Conservation (phyloP, 768 basidiomycete species). For the Xerocomellus chrysenteron region DNA sequence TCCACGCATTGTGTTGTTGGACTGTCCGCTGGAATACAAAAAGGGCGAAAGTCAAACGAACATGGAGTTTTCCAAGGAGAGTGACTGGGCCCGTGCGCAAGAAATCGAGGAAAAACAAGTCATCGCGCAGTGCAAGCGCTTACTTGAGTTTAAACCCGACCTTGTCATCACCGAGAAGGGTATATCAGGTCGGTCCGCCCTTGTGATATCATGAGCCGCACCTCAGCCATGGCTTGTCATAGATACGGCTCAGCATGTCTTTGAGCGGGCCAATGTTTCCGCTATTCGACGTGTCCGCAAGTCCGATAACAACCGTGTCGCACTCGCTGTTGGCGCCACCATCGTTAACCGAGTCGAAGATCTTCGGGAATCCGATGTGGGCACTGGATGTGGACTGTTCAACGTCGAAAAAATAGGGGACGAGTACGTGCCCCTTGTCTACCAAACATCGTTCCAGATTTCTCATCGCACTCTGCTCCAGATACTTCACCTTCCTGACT, state of each 20-base stretch:
- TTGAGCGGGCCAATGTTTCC: conserved; percentile 86
- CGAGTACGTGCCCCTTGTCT: conserved; percentile 49
- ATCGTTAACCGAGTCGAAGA: conserved; percentile 98
- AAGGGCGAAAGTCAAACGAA: conserved; percentile 99
- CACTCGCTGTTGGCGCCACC: conserved; percentile 91
- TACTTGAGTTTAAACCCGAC: conserved; percentile 94
- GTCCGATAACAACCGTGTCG: conserved; percentile 98
- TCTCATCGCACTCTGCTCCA: conserved; percentile 25
- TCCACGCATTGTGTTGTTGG: conserved; percentile 85
- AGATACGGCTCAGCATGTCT: conserved; percentile 93
- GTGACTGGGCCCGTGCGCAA: conserved; percentile 89
- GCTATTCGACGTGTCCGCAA: conserved; percentile 96
- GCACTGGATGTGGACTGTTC: conserved; percentile 94
- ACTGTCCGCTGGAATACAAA: conserved; percentile 98
- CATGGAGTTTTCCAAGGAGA: conserved; percentile 94
- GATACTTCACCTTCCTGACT: conserved; percentile 97
- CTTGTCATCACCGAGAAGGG: conserved; percentile 97
- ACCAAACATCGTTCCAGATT: neutral
- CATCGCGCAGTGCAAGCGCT: conserved; percentile 76
- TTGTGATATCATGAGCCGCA: neutral
- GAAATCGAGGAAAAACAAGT: conserved; percentile 98
- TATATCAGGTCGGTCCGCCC: conserved; percentile 68
- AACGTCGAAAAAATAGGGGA: conserved; percentile 96
- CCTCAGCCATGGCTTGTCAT: neutral
- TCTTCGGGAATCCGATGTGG: conserved; percentile 87